These are phyloP conservation scores for Yamadazyma paraphyllophila DNA, from an alignment of 805 yeast species.

Conservation along the genomic window DNA sequence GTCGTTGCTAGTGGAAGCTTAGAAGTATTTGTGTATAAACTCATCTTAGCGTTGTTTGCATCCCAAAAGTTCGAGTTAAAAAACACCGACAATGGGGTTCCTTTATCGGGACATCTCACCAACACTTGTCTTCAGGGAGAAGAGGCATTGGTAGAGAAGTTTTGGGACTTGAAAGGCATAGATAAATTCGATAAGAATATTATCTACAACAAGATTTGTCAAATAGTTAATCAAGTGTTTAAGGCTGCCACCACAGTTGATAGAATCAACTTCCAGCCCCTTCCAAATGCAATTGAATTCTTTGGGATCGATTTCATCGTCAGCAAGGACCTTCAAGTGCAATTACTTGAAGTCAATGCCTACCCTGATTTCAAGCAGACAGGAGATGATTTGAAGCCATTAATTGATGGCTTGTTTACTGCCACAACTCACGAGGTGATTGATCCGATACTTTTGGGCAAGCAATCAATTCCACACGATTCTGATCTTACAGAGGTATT, in stretches of 20 bases:
- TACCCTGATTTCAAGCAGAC: slow-evolving; percentile 98
- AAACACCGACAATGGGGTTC: slow-evolving; percentile 26
- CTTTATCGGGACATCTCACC: slow-evolving; percentile 78
- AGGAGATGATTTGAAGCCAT: slow-evolving; percentile 65
- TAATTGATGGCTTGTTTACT: slow-evolving; percentile 67
- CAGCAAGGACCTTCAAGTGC: slow-evolving; percentile 51
- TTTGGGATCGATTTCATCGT: slow-evolving; percentile 89
- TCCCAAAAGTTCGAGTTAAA: slow-evolving; percentile 33
- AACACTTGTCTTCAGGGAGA: slow-evolving; percentile 86
- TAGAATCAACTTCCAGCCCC: slow-evolving; percentile 78
- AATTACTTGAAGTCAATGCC: slow-evolving; percentile 81
- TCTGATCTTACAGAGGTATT: slow-evolving; percentile 39
- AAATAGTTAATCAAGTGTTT: slow-evolving; percentile 67
- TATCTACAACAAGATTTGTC: slow-evolving; percentile 57
- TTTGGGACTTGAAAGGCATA: slow-evolving; percentile 53
- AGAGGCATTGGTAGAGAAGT: slow-evolving; percentile 56
- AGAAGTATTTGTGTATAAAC: slow-evolving; percentile 72
- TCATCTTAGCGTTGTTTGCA: slow-evolving; percentile 83
- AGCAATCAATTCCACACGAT: slow-evolving; percentile 8
- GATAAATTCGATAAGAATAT: slow-evolving; percentile 27
- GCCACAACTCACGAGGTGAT: slow-evolving; percentile 50
- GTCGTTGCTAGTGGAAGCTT: slow-evolving; percentile 74
- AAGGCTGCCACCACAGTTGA: slow-evolving; percentile 80
- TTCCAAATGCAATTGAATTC: slow-evolving; percentile 78
- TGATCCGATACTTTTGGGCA: slow-evolving; percentile 43